Conservation (phyloP, 177 flowering plant species). For the Vitis hybrid region DNA sequence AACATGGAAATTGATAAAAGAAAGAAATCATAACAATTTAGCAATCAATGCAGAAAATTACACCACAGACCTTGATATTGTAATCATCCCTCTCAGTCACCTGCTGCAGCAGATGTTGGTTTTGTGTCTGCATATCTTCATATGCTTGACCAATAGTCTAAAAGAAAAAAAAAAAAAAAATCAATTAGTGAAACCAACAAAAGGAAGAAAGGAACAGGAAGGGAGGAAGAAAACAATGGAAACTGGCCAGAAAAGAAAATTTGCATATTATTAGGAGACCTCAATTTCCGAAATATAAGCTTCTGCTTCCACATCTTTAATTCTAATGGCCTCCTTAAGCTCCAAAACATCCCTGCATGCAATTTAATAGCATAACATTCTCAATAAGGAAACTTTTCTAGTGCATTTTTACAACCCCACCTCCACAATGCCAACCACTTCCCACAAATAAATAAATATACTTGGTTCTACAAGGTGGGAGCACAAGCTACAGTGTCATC, state of each 20-base stretch:
- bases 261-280: constrained; percentile 36
- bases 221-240: neutral
- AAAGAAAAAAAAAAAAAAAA: constrained; percentile 17
- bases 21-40: neutral
- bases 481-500: too few species aligned
- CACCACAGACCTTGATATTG: constrained; percentile 69
- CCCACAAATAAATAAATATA: too few species aligned
- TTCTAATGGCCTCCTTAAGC: constrained; percentile 79
- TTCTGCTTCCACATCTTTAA: constrained; percentile 78
- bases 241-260: neutral
- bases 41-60: neutral
- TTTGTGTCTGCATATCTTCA: constrained; percentile 93
- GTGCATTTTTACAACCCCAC: neutral
- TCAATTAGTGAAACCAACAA: neutral
- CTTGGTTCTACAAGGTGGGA: too few species aligned
- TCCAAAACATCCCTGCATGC: constrained; percentile 67
- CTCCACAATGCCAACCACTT: too few species aligned
- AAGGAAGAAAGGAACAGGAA: neutral
- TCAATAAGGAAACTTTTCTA: neutral
- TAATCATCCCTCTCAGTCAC: constrained; percentile 81
- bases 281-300: constrained; percentile 94
- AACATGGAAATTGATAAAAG: neutral
- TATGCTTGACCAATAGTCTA: constrained; percentile 95
- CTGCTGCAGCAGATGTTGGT: constrained; percentile 73
- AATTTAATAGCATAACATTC: neutral